Evolutionary conservation across 164 flowering plant genomes (phyloP), one percentile per base, ranked within the genome.

Genomic region (Liriodendron chinense): DNA sequence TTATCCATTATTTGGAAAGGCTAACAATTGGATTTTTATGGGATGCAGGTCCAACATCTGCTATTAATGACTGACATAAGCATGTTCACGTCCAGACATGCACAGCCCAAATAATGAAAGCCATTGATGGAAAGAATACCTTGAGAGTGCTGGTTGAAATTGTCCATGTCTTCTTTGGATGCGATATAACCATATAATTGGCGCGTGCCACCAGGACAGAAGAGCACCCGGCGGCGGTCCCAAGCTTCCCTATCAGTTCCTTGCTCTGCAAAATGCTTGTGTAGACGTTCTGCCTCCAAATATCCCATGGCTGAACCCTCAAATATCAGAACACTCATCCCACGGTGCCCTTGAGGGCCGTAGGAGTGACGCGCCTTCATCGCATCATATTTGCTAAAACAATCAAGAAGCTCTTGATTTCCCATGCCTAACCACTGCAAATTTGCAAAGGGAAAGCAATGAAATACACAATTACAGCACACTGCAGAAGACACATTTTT

Each of bases 341-440:
- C 99, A 25, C 99, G 90, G 77, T 96, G 99, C 14, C 99, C 99
- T 69, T 86, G 89, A 50, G 99, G 99, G 53, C 99, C 99, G 81
- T 94, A 96, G 1, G 99, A 86, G 74, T 94, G 97, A 2, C 90
- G 85, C 23, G 99, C 93, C 81, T 79, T 96, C 4, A 74, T 81
- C 47, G 97, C 91, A 62, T 82, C 78, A 77, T 90, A 96, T 0
- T 73, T 1, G 50, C 74, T 74, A 80, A 96, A 96, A 71, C 87
- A 90, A 2, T 91, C 98, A 9, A 96, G 87, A 68, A 96, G 93
- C 80, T 94, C 99, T 70, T 81, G 90, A 77, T 89, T 96, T 13
- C 99, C 99, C 98, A 96, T 96, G 59, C 99, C 99, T 67, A 85
- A 23, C 99, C 99, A 96, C 99, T 96, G 85, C 26, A 82, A 74